Conservation (phyloP, 306 rosid species). For the Malus asiatica region DNA sequence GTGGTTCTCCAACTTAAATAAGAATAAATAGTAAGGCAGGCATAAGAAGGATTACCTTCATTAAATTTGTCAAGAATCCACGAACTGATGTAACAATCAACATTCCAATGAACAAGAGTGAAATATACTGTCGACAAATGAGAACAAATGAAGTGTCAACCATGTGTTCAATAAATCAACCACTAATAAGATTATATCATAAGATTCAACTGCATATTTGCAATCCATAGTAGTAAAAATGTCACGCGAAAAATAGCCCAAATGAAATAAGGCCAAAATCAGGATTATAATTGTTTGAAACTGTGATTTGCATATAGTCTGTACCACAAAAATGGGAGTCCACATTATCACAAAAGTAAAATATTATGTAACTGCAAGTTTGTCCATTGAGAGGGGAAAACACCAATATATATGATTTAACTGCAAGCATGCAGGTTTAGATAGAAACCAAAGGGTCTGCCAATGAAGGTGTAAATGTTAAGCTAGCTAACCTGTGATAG, state of each 20-base stretch:
- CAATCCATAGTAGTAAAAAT: background rate
- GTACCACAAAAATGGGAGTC: background rate
- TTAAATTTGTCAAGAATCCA: constrained; percentile 90
- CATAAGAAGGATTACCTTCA: constrained; percentile 63
- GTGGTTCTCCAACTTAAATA: background rate
- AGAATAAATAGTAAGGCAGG: constrained; percentile 11
- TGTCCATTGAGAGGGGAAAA: background rate
- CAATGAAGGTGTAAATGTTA: background rate
- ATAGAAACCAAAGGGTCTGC: background rate
- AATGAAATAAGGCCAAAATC: background rate
- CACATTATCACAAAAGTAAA: background rate
- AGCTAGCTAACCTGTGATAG: constrained; percentile 73
- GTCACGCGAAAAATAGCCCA: background rate
- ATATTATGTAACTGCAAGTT: background rate
- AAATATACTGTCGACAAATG: constrained; percentile 62
- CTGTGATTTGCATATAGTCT: background rate
- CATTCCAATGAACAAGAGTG: constrained; percentile 87
- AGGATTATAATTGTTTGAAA: background rate
- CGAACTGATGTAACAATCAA: constrained; percentile 89
- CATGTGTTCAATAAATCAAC: background rate
- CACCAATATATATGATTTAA: background rate
- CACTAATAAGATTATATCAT: background rate
- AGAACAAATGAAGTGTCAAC: constrained; percentile 6
- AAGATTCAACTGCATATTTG: background rate
- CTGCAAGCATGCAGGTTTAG: background rate